A percentile compares a stretch with the other conserved stretches of the same genome.
phyloP scores from a whole-genome alignment of 208 protist species.

The Leishmania arabica region DNA sequence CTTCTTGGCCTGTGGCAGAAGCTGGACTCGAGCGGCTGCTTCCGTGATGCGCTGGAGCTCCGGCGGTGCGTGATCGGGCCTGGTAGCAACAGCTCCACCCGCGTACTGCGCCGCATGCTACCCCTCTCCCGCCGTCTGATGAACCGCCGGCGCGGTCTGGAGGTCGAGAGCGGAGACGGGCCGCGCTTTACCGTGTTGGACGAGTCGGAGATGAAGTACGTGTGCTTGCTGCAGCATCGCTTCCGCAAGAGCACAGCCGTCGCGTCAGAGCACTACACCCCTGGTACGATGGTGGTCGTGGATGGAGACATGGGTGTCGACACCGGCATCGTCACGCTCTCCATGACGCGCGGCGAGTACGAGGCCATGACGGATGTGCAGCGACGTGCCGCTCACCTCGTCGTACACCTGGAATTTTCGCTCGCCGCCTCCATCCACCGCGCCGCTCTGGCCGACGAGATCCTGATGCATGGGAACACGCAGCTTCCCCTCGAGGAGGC shows the following conservation, averaged over 20 bases:
- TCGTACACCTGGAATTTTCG: conserved; percentile 21
- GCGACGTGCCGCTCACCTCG: conserved; percentile 24
- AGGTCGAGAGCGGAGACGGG: background rate
- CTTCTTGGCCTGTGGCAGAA: conserved; percentile 20
- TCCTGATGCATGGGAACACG: conserved; percentile 8
- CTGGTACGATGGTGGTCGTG: conserved; percentile 57
- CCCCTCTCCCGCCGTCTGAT: conserved; percentile 9
- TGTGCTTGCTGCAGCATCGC: conserved; percentile 60
- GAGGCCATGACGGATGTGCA: conserved; percentile 27
- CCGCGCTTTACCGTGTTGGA: conserved; percentile 10
- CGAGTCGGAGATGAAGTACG: conserved; percentile 36
- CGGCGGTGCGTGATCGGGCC: conserved; percentile 15
- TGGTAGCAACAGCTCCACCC: conserved; percentile 24
- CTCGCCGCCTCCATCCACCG: conserved; percentile 44
- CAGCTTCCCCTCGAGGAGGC: conserved; percentile 34
- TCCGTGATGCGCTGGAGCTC: conserved; percentile 24
- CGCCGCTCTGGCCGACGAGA: conserved; percentile 17
- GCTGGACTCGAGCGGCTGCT: conserved; percentile 23
- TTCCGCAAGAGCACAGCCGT: conserved; percentile 47
- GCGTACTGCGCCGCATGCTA: conserved; percentile 11
- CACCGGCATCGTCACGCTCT: conserved; percentile 43
- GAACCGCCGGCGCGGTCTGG: conserved; percentile 12
- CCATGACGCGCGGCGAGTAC: conserved; percentile 42
- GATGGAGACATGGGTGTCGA: conserved; percentile 85
- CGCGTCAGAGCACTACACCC: conserved; percentile 20